Evolutionary conservation across 805 yeast species (phyloP).

Genomic region (Saccharomycopsis amapae): DNA sequence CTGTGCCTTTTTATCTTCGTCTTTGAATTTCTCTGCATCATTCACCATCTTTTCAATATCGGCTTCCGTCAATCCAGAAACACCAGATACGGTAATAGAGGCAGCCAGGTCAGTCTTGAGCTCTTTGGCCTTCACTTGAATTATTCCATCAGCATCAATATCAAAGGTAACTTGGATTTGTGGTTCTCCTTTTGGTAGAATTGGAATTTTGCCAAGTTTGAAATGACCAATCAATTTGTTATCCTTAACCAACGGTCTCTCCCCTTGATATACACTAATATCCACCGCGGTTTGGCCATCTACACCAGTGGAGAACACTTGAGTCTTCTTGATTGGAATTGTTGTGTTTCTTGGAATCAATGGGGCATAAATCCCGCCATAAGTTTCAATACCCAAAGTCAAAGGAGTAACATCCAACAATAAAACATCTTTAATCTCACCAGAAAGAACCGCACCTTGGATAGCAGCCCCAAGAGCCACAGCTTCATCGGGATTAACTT

Average conservation of each 20-base stretch:
- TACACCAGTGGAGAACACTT: constrained; percentile 71
- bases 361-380: constrained; percentile 78
- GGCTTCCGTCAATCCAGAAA: constrained; percentile 60
- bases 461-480: constrained; percentile 88
- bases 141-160: constrained; percentile 77
- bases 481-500: constrained; percentile 88
- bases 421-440: constrained; percentile 73
- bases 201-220: constrained; percentile 63
- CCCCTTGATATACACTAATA: constrained; percentile 75
- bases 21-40: constrained; percentile 59
- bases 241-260: constrained; percentile 68
- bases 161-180: constrained; percentile 72
- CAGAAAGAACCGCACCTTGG: constrained; percentile 81
- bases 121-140: constrained; percentile 76
- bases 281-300: constrained; percentile 83
- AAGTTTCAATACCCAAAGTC: constrained; percentile 77
- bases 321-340: constrained; percentile 69
- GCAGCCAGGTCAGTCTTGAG: constrained; percentile 72
- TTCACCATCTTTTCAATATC: constrained; percentile 58
- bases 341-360: constrained; percentile 71
- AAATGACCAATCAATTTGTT: constrained; percentile 73
- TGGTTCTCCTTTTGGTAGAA: constrained; percentile 73
- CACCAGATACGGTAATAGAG: constrained; percentile 65
- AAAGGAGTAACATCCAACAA: constrained; percentile 77
- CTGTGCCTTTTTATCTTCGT: constrained; percentile 50